Conservation (phyloP, 75 land plant species). For the Azolla pinnata region DNA sequence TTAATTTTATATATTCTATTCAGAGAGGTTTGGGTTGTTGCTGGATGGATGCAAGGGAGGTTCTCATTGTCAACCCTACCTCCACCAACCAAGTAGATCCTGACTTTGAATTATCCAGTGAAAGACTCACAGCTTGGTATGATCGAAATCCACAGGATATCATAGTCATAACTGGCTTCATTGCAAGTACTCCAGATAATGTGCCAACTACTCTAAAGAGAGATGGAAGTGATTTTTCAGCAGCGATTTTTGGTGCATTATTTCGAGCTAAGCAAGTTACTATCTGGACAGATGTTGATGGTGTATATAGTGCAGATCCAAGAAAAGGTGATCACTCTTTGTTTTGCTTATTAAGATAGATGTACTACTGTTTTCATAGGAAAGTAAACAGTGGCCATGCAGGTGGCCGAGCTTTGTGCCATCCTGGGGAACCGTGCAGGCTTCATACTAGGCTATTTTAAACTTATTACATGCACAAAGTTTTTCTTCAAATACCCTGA, state of each 20-base stretch:
- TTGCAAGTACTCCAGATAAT: conserved; percentile 81
- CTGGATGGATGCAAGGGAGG: conserved; percentile 97
- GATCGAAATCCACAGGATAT: conserved; percentile 43
- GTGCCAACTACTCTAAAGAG: conserved; percentile 92
- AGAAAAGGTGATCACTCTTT: conserved; percentile 62
- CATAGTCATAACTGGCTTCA: conserved; percentile 95
- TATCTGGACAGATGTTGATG: conserved; percentile 99
- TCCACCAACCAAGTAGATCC: conserved; percentile 86
- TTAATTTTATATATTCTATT: conserved; percentile 5
- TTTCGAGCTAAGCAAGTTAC: conserved; percentile 68
- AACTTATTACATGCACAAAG: too few species aligned
- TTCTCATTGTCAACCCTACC: conserved; percentile 75
- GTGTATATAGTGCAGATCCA: conserved; percentile 97
- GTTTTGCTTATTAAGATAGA: not conserved
- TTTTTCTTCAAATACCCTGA: too few species aligned
- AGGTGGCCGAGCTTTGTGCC: too few species aligned
- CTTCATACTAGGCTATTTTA: too few species aligned
- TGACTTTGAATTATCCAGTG: conserved; percentile 59
- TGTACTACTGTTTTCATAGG: not conserved
- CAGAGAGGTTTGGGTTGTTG: conserved; percentile 59
- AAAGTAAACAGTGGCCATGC: too few species aligned
- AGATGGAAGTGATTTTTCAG: conserved; percentile 99
- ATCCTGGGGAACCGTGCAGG: too few species aligned
- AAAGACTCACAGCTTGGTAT: conserved; percentile 67
- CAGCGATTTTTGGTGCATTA: conserved; percentile 87